Evolutionary conservation across 2,329 filamentous ascomycete species (phyloP), one percentile per base, ranked within the genome.

Genomic region (Sporothrix variecibatus): DNA sequence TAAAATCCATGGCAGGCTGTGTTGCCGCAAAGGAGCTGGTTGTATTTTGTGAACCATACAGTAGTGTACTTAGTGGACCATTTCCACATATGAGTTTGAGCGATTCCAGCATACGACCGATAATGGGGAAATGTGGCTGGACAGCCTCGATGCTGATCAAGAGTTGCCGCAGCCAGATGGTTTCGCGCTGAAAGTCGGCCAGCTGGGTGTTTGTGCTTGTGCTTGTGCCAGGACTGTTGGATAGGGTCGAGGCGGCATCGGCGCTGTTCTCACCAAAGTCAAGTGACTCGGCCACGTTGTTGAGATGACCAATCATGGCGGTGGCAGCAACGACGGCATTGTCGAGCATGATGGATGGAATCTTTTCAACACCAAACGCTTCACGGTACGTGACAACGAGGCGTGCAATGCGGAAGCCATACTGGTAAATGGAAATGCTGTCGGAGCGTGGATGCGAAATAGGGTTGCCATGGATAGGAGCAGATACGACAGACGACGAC

Each of bases 291-390:
- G 58, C 71, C 11, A 40, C 1, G 17, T 53, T 67, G 53, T 72
- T 56, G 1, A 72, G 43, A 12, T 72, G 70, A 4, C 56, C 49
- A n/a, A 74, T 72, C 73, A 74, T 72, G 23, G 46, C 70, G 2
- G 73, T 72, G 53, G 73, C 73, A 8, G 73, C 73, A 8, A 74
- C 70, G 1, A 74, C 73, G 4, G 73, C 28, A n/a, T 74, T 74
- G 26, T 74, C 73, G 3, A 74, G 71, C 73, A 74, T 72, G 53
- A 74, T 74, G 4, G 73, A 74, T 5, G 73, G 73, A 4, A 72
- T 72, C 38, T 74, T 58, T 31, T 74, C 73, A n/a, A 74, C 51
- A 26, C 73, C 73, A 65, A 72, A 74, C 1, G 73, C 70, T 46
- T 74, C 70, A 23, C 70, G 70, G 20, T 74, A 74, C 3, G 73